Evolutionary conservation across 345 rosid species (phyloP), one percentile per base, ranked within the genome.

Genomic region (Eucalyptus albens): DNA sequence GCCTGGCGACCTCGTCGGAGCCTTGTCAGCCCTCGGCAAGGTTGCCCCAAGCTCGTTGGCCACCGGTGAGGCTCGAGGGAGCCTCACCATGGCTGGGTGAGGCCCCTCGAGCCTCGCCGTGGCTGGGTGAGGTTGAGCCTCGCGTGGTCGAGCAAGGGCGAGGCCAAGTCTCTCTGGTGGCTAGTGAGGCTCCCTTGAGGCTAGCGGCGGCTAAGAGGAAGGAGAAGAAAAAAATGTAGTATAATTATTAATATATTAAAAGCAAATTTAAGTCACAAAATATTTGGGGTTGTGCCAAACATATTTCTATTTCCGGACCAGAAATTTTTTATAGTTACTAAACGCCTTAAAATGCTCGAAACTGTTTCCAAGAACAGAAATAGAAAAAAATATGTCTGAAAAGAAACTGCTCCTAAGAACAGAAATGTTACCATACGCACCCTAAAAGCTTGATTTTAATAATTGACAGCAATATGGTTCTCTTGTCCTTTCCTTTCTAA

Each of bases 221-320:
- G 17, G 17, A 15, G 53, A 50, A 50, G 1, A 50, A 5, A 50
- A 50, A 5, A 50, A 50, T 50, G 53, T 15, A 6, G 0, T 50
- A 50, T 5, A 50, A 15, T 50, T 50, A 50, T 15, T 50, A 50
- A 50, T 50, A 50, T 50, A 15, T 15, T 50, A 50, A 50, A 50
- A 50, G 51, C 5, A 50, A 50, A 5, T 50, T 50, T 50, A 50
- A 50, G 0, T 50, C 7, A 50, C 53, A 50, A 50, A 50, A 50
- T 50, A 50, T 50, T 50, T 50, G 51, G 7, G 16, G 17, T 49
- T 49, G 2, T 49, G 7, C 51, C 17, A 50, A 50, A 50, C 1
- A 1, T 15, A 0, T 50, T 15, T 50, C 51, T 15, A 1, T 50
- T 15, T 5, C 7, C 0, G 3, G 0, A 50, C 1, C 7, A 50